These are phyloP conservation scores for Pugionium dolabratum DNA, from an alignment of 345 rosid genomes.

Conservation along the genomic window DNA sequence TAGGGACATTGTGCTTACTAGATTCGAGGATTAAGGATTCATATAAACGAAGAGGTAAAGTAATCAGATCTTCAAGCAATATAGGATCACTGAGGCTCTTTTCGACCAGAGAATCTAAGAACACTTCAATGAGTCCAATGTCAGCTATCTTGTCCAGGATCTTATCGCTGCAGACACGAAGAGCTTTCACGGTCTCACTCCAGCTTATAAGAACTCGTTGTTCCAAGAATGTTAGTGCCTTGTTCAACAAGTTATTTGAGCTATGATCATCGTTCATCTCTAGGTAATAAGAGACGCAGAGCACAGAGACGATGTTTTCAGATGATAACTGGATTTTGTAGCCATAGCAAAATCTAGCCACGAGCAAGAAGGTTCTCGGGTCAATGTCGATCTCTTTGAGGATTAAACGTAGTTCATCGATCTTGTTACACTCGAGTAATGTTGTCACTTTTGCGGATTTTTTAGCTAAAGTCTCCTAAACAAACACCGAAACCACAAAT, in stretches of 20 bases:
- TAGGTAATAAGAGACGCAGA: constrained; percentile 58
- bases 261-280: constrained; percentile 71
- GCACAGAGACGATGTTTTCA: constrained; percentile 66
- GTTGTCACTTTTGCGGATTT: constrained; percentile 62
- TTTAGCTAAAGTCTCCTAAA: constrained; percentile 61
- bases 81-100: constrained; percentile 53
- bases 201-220: constrained; percentile 64
- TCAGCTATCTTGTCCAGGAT: constrained; percentile 42
- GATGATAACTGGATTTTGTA: constrained; percentile 48
- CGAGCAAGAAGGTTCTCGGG: constrained; percentile 52
- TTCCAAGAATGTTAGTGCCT: constrained; percentile 49
- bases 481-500: constrained; percentile 3
- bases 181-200: constrained; percentile 68
- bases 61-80: constrained; percentile 57
- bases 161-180: constrained; percentile 42
- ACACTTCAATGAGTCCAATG: constrained; percentile 55
- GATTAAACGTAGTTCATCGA: constrained; percentile 41
- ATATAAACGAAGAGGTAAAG: constrained; percentile 58
- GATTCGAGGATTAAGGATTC: constrained; percentile 46
- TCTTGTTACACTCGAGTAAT: constrained; percentile 43
- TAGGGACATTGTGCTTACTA: constrained; percentile 45
- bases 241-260: constrained; percentile 56
- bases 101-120: constrained; percentile 56
- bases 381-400: constrained; percentile 57
- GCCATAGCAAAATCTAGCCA: constrained; percentile 77